These are phyloP conservation scores for Rhizopogon sp. DNA, from an alignment of 768 basidiomycete species.

Conservation along the genomic window DNA sequence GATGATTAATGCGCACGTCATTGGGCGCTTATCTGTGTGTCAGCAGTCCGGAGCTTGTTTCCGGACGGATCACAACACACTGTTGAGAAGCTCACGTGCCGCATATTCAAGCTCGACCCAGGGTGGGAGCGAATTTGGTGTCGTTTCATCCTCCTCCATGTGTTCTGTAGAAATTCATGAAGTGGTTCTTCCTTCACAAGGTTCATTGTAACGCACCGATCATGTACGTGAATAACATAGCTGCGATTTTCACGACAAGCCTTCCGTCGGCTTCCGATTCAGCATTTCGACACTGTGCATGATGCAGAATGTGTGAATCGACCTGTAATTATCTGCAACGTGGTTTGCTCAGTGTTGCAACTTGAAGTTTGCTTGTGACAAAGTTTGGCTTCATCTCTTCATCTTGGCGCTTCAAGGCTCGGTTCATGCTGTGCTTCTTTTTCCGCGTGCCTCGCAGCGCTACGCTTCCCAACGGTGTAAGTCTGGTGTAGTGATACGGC, in stretches of 20 bases:
- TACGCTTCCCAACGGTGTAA: background rate
- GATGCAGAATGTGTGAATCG: background rate
- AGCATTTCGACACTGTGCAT: background rate
- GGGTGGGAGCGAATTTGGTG: conserved; percentile 62
- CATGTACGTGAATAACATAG: conserved; percentile 48
- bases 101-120: conserved; percentile 95
- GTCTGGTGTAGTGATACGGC: no score
- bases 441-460: conserved; percentile 18
- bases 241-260: background rate
- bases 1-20: no score
- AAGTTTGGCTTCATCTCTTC: background rate
- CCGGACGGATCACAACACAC: no score
- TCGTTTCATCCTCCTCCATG: conserved; percentile 91
- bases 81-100: conserved; percentile 34
- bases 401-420: background rate
- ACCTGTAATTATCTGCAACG: background rate
- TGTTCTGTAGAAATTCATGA: conserved; percentile 51
- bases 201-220: conserved; percentile 39
- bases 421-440: background rate
- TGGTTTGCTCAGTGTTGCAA: background rate
- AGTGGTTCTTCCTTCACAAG: background rate
- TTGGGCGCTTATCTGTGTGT: no score
- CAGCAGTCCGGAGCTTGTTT: no score
- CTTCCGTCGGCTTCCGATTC: background rate
- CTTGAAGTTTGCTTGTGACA: background rate